Evolutionary conservation across 345 rosid genomes (phyloP).

Genomic region (Limnanthes douglasii): DNA sequence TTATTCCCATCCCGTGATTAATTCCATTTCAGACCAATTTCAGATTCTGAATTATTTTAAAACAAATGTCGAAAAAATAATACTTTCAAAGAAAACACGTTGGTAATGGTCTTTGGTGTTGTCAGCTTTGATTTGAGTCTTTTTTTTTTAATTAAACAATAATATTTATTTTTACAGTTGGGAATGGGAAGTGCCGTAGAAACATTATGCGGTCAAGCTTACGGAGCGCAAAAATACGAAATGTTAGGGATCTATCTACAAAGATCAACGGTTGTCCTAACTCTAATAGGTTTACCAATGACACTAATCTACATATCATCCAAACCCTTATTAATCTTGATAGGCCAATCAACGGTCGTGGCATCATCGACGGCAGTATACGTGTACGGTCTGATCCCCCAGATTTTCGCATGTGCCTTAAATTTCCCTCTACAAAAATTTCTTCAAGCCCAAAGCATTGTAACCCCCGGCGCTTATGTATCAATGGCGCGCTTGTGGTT

Average conservation of each 20-base stretch:
- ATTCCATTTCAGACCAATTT: neutral
- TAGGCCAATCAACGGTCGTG: conserved; percentile 43
- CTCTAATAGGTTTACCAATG: conserved; percentile 31
- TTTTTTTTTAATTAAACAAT: neutral
- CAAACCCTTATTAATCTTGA: conserved; percentile 26
- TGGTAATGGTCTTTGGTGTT: too few species aligned
- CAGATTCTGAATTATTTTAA: neutral
- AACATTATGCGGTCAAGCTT: conserved; percentile 75
- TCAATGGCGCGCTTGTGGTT: conserved; percentile 21
- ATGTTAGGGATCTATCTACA: conserved; percentile 67
- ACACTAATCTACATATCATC: conserved; percentile 35
- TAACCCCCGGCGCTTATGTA: conserved; percentile 52
- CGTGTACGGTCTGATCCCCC: conserved; percentile 51
- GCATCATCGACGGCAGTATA: conserved; percentile 42
- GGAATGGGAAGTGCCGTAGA: conserved; percentile 89
- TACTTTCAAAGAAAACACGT: neutral
- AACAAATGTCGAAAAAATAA: neutral
- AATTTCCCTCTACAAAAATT: conserved; percentile 59
- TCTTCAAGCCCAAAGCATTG: conserved; percentile 48
- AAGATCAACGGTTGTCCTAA: conserved; percentile 39
- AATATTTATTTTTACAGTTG: conserved; percentile 21
- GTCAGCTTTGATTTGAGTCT: conserved; percentile 6
- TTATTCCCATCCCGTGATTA: neutral
- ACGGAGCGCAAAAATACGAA: conserved; percentile 45
- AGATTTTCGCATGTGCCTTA: conserved; percentile 48